Evolutionary conservation across 495 filamentous ascomycete genomes (phyloP), one percentile per base, ranked within the genome.

Genomic region (Xylaria intraflava): DNA sequence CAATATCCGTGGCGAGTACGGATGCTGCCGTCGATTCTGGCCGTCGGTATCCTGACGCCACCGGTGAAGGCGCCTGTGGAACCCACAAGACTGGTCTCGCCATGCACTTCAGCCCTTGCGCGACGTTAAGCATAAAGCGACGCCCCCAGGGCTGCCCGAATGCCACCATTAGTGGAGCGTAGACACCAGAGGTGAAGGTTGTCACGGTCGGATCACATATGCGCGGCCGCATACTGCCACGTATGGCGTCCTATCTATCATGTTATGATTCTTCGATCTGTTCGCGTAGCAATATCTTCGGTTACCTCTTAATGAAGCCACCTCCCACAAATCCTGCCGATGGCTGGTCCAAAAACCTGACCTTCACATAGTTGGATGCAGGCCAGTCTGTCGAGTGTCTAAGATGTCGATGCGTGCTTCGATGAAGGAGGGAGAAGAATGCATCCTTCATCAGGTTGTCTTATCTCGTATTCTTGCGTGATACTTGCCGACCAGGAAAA

Each of bases 31-130:
- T 46, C 14, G 19, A 20, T 23, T n/a, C n/a, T n/a, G n/a, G n/a
- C n/a, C 17, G 30, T 46, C 14, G 19, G 41, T 23, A 9, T n/a
- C 23, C 43, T 36, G 27, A 49, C 45, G 27, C 45, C 52, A 49
- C 52, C 52, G 24, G 41, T 35, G 19, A 29, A 31, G 17, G 40
- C 26, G 43, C 14, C 11, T 6, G 7, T 14, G 19, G 23, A 6
- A 36, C 20, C 47, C 35, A 39, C 43, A 12, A n/a, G 40, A 46
- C 29, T 40, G 9, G 42, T 40, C 51, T 40, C 44, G 22, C 1
- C 11, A 27, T 48, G 52, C 52, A 49, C 36, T 36, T 48, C 52
- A 36, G 52, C 36, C 41, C 38, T 48, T 46, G 26, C 44, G 45
- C 36, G 38, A 48, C 36, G 38, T 30, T 38, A 38, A 55, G 45